These are phyloP conservation scores for Kurtzmaniella fragi DNA, from an alignment of 805 yeast genomes.

Conservation along the genomic window DNA sequence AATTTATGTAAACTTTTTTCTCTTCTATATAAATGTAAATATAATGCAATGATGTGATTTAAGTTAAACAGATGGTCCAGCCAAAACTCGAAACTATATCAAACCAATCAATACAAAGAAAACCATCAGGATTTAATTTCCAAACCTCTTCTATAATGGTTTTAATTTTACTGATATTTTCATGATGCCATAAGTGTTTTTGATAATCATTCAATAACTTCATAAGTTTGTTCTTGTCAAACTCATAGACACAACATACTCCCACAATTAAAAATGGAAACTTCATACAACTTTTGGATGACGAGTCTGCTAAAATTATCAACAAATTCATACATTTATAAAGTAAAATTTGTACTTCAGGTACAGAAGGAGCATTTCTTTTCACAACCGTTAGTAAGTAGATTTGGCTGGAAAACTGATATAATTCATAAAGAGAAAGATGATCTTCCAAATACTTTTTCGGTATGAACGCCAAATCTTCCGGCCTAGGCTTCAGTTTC, in stretches of 20 bases:
- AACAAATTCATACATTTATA: constrained; percentile 4
- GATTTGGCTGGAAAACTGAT: constrained; percentile 5
- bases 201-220: constrained; percentile 14
- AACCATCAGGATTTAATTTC: constrained; percentile 27
- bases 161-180: constrained; percentile 30
- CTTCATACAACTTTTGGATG: constrained; percentile 20
- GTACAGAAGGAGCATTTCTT: constrained; percentile 9
- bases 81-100: constrained; percentile 34
- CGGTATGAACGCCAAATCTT: constrained; percentile 4
- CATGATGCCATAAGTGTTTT: constrained; percentile 16
- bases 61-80: constrained; percentile 22
- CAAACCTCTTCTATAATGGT: constrained; percentile 33
- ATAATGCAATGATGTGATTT: no score
- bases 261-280: constrained; percentile 38
- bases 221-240: constrained; percentile 16
- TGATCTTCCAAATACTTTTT: constrained; percentile 10
- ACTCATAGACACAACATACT: constrained; percentile 14
- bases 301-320: constrained; percentile 2
- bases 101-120: constrained; percentile 37
- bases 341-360: constrained; percentile 8
- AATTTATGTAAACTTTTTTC: neutral
- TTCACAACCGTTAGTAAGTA: constrained; percentile 7
- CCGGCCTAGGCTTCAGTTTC: neutral
- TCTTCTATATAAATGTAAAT: no score
- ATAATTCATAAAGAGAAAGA: constrained; percentile 7